Evolutionary conservation across 2,329 filamentous ascomycete species (phyloP).

Genomic region (Fusarium sp.): DNA sequence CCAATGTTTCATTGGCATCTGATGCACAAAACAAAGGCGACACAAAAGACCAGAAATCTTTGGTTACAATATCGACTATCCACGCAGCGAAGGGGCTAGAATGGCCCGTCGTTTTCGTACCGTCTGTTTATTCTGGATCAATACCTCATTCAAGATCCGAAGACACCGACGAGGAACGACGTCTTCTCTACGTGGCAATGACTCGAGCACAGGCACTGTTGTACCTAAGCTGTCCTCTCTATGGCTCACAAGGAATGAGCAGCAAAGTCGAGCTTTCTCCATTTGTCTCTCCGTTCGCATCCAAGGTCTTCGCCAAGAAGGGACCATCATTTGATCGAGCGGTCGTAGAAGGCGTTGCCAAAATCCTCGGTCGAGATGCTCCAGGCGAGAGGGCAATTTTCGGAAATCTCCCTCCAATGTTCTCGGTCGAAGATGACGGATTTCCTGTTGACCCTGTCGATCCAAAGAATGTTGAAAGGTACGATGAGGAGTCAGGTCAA

Average conservation of each 20-base stretch:
- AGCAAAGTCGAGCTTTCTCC: conserved; percentile 76
- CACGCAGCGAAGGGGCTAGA: conserved; percentile 96
- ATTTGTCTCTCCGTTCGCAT: conserved; percentile 72
- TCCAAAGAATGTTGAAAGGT: conserved; percentile 46
- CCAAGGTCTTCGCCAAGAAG: conserved; percentile 63
- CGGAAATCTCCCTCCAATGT: conserved; percentile 65
- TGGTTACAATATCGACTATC: conserved; percentile 94
- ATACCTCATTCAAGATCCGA: conserved; percentile 91
- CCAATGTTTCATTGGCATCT: conserved; percentile 88
- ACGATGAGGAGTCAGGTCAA: conserved; percentile 33
- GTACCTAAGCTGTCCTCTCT: conserved; percentile 84
- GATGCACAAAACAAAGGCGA: conserved; percentile 77
- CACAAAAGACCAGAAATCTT: conserved; percentile 66
- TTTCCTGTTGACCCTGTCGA: conserved; percentile 75
- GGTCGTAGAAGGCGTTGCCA: conserved; percentile 75
- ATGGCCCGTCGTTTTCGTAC: conserved; percentile 96
- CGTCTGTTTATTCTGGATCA: conserved; percentile 88
- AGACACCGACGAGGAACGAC: conserved; percentile 86
- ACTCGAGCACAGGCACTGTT: conserved; percentile 88
- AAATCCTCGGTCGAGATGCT: conserved; percentile 75
- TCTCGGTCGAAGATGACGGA: conserved; percentile 73
- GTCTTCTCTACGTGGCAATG: conserved; percentile 96
- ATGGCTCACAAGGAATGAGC: conserved; percentile 69
- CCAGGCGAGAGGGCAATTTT: conserved; percentile 70
- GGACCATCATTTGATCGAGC: conserved; percentile 78